Evolutionary conservation across 129 eudicot genomes (phyloP).

Genomic region (Logfia minima): DNA sequence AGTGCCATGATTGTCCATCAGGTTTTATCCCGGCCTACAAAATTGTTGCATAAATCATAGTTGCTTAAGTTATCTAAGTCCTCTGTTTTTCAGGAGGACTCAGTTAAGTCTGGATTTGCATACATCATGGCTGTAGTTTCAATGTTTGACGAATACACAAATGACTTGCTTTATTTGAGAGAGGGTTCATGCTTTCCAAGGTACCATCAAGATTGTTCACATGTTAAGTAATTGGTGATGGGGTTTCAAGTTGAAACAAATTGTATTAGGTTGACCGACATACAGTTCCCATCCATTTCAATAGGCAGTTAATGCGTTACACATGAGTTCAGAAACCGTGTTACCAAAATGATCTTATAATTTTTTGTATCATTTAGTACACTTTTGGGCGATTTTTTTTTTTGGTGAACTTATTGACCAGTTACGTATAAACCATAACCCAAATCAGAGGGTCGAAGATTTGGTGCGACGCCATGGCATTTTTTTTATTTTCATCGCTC

Average conservation of each 20-base stretch:
- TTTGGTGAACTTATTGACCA: neutral
- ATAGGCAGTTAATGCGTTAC: too few relatives aligned
- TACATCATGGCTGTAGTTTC: conserved; percentile 70
- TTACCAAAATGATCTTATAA: too few relatives aligned
- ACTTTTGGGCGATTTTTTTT: too few relatives aligned
- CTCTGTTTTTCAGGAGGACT: conserved; percentile 60
- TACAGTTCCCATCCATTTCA: neutral
- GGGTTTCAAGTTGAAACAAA: neutral
- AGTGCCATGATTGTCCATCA: conserved; percentile 79
- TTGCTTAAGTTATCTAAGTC: neutral
- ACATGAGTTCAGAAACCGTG: too few relatives aligned
- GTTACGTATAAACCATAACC: neutral
- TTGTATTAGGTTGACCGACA: neutral
- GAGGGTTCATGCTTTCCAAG: conserved; percentile 90
- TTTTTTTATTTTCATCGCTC: neutral
- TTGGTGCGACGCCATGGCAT: neutral
- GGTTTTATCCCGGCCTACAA: conserved; percentile 30
- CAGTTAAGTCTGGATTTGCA: conserved; percentile 72
- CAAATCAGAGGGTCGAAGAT: neutral
- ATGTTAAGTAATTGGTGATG: too few relatives aligned
- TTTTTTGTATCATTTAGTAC: too few relatives aligned
- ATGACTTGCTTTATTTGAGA: conserved; percentile 75
- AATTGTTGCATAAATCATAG: neutral
- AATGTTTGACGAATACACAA: conserved; percentile 79
- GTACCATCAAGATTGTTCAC: conserved; percentile 33